Percentiles rank a stretch among this genome's conserved stretches.
Conservation (phyloP, 768 basidiomycete genomes). For the Vararia minispora region DNA sequence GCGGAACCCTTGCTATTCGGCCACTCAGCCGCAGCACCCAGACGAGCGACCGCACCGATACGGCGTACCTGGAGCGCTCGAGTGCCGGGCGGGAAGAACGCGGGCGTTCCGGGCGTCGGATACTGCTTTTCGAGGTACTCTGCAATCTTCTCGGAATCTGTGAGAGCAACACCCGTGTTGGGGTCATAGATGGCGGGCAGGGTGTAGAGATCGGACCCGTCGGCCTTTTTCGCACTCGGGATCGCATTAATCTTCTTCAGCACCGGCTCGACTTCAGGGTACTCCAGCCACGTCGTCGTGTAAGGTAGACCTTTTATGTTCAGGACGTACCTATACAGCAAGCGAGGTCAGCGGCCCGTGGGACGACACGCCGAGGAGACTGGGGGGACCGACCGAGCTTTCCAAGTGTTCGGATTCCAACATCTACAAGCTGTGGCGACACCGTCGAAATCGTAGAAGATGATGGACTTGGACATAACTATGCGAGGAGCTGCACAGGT, state of each 20-base stretch:
- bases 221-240: conserved; percentile 22
- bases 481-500: too few relatives aligned
- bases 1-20: conserved; percentile 9
- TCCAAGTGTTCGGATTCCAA: too few relatives aligned
- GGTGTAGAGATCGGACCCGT: conserved; percentile 27
- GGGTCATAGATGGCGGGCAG: conserved; percentile 37
- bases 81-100: conserved; percentile 23
- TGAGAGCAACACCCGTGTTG: conserved; percentile 22
- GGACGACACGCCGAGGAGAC: too few relatives aligned
- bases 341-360: too few relatives aligned
- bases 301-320: conserved; percentile 32
- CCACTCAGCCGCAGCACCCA: too few relatives aligned
- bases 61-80: too few relatives aligned
- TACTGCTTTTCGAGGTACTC: conserved; percentile 36
- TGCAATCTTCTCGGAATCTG: conserved; percentile 35
- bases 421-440: too few relatives aligned
- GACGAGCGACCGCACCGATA: too few relatives aligned
- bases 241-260: conserved; percentile 26
- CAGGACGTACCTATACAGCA: conserved; percentile 27
- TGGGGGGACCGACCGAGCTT: too few relatives aligned
- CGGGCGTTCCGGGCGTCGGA: conserved; percentile 27
- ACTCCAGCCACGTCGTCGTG: conserved; percentile 41
- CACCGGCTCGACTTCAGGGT: conserved; percentile 32
- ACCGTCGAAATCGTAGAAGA: too few relatives aligned
- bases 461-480: too few relatives aligned